Base-by-base conservation (phyloP, 768 basidiomycete species). In the Suillus americanus region DNA sequence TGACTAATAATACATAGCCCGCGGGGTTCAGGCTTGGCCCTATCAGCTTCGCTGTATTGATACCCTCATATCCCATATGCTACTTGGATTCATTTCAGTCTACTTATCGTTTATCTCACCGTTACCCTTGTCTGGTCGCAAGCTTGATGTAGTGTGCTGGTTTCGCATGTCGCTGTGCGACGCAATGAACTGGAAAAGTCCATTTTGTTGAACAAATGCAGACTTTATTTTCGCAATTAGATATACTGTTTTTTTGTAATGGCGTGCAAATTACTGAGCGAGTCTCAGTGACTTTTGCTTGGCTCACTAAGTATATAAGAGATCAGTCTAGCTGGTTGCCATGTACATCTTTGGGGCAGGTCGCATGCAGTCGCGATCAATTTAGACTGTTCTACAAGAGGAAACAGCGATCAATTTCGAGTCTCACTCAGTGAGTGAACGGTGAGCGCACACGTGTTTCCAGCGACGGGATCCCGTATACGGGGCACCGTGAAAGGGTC, bases 181-280 rank as follows among this genome's bases (percentile, higher is more conserved):
- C 16, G 50, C 50, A 51, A 28, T 54, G 10, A 33, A 54, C 20
- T 28, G 10, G 12, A 35, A 28, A 54, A n/a, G 30, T 33, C 20
- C 30, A n/a, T 13, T 68, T 69, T 74, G 74, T 75, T 70, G 72
- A 70, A 43, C 73, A 70, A 35, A 67, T 43, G 57, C 20, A 30
- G 33, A 50, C 30, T 51, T 30, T 43, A 51, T 51, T 9, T 51
- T 28, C 48, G 48, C 48, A 50, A 51, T 28, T 28, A 51, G 25
- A 28, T 16, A 9, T 28, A 28, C 25, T 48, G 46, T 51, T 51
- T 51, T 28, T 12, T 28, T n/a, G 10, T 51, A 28, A 50, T 25
- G 14, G 45, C 46, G 5, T 48, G 45, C 45, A n/a, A 45, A 4
- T n/a, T 12, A 23, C 23, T 25, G 48, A 50, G 48, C 13, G 48